phyloP scores from a whole-genome alignment of 2,329 filamentous ascomycete genomes.

The Achaetomium macrosporum region DNA sequence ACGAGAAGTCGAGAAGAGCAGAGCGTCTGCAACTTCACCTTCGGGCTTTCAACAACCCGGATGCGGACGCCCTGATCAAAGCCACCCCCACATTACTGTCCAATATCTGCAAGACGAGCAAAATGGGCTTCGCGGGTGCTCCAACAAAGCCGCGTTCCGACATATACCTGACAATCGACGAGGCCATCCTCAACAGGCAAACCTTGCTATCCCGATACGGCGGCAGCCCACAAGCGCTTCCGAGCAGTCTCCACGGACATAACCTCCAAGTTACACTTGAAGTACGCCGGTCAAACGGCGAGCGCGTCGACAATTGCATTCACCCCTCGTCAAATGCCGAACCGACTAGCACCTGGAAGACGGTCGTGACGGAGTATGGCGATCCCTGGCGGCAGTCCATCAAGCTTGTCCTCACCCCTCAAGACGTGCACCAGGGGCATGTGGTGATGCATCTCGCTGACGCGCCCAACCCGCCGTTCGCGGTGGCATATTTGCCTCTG shows the following conservation, averaged over 20 bases:
- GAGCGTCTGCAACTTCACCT: constrained; percentile 76
- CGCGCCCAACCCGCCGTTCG: constrained; percentile 80
- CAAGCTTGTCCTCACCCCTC: constrained; percentile 68
- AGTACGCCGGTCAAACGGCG: constrained; percentile 71
- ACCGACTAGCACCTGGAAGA: constrained; percentile 80
- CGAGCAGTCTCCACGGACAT: constrained; percentile 54
- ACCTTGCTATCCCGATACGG: constrained; percentile 59
- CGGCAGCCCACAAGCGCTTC: constrained; percentile 69
- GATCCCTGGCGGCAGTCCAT: constrained; percentile 86
- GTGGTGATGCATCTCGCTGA: constrained; percentile 87
- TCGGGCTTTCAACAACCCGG: constrained; percentile 68
- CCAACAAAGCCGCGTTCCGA: constrained; percentile 85
- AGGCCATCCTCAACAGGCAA: constrained; percentile 72
- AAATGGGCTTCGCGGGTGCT: constrained; percentile 90
- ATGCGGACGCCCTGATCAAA: constrained; percentile 76
- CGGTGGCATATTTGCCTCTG: constrained; percentile 84
- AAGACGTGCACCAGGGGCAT: constrained; percentile 77
- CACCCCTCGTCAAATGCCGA: constrained; percentile 76
- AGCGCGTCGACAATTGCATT: constrained; percentile 82
- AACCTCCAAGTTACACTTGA: constrained; percentile 88
- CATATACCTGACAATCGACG: constrained; percentile 83
- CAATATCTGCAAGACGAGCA: constrained; percentile 71
- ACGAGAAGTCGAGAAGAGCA: constrained; percentile 64
- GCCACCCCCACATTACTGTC: constrained; percentile 83
- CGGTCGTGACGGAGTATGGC: constrained; percentile 70